Evolutionary conservation across 108 stramenopile genomes (phyloP).

Genomic region (Skeletonema tropicum): DNA sequence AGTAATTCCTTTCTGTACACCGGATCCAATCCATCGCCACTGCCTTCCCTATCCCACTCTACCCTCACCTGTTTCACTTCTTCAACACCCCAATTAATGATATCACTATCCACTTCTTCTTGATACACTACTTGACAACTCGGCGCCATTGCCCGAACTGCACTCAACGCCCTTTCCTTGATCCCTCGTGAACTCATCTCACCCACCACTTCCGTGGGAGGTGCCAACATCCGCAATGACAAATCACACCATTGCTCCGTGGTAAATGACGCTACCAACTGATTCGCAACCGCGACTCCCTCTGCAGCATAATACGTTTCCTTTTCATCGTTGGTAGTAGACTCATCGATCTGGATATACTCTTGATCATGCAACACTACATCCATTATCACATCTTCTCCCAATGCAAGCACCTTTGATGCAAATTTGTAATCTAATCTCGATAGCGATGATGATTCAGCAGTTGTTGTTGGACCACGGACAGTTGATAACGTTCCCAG

Average conservation of each 20-base stretch:
- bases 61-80: slow-evolving; percentile 29
- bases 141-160: slow-evolving; percentile 54
- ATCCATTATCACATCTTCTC: slow-evolving; percentile 65
- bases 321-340: not conserved
- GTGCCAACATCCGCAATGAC: slow-evolving; percentile 34
- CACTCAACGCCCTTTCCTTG: slow-evolving; percentile 49
- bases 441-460: not conserved
- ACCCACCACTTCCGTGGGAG: slow-evolving; percentile 33
- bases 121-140: slow-evolving; percentile 42
- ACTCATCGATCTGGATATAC: slow-evolving; percentile 1
- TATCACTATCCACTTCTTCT: not conserved
- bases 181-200: slow-evolving; percentile 16
- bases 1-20: slow-evolving; percentile 41
- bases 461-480: slow-evolving; percentile 7
- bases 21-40: slow-evolving; percentile 46
- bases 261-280: slow-evolving; percentile 52
- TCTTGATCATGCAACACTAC: slow-evolving; percentile 48
- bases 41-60: slow-evolving; percentile 46
- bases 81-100: slow-evolving; percentile 23
- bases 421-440: slow-evolving; percentile 54
- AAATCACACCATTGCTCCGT: slow-evolving; percentile 56
- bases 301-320: not conserved
- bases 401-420: slow-evolving; percentile 55
- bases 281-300: slow-evolving; percentile 13
- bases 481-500: slow-evolving; percentile 26